Base-by-base conservation (phyloP, 176 grass and related monocot species). In the Saccharum officinarum region DNA sequence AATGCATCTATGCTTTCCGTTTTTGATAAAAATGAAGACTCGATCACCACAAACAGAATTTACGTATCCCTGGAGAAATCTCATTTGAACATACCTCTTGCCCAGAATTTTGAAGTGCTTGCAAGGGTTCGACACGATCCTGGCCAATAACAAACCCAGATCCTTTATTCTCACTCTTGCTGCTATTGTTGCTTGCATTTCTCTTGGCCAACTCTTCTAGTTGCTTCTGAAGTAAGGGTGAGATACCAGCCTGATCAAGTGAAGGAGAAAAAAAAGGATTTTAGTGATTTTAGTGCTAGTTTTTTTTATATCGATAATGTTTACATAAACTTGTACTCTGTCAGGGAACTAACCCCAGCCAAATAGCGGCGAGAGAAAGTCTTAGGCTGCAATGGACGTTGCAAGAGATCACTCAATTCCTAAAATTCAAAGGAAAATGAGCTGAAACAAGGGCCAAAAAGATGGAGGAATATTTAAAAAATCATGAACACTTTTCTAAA, bases 41-140 rank as follows among this genome's bases (percentile, higher is more conserved):
- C 20, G n/a, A 71, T 6, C 12, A 16, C 34, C 12, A 62, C 10
- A 37, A 25, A 60, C 2, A 14, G 6, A 12, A 61, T 22, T 37
- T 15, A 61, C 37, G 36, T 15, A 41, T 78, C 75, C 11, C 20
- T 26, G 20, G 74, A 76, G 50, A 60, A 57, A 59, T 52, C 2
- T 45, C 67, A 64, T 63, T 59, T 34, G 22, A n/a, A 62, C 16
- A 31, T 63, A 96, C 95, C 92, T 97, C 89, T 61, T 89, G 88
- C 36, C 95, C 95, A 80, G 91, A 86, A 90, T 81, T 94, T 66
- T 90, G 95, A 79, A 98, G 92, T 44, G 95, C 95, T 85, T 93
- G 90, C 30, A 98, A 90, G 31, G 95, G 95, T 86, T 95, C 95
- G 28, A 95, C 87, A 73, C 83, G 66, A 87, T 95, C 87, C 89